Evolutionary conservation across 177 flowering plant genomes (phyloP).

Genomic region (Tripterygium wilfordii): DNA sequence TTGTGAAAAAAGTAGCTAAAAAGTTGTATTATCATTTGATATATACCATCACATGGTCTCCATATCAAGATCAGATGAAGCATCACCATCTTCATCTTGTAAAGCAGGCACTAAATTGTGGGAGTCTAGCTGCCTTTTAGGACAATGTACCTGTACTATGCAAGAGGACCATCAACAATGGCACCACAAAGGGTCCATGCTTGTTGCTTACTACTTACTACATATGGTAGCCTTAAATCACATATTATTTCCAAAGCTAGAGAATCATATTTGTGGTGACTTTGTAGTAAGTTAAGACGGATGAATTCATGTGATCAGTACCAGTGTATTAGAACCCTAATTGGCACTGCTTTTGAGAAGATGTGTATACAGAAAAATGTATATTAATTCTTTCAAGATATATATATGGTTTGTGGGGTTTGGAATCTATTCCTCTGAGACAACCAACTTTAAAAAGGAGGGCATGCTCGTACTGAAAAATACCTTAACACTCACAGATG

Average conservation of each 20-base stretch:
- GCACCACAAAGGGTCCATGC: too few relatives aligned
- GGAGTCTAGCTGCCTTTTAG: not conserved
- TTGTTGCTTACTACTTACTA: too few relatives aligned
- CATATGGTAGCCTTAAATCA: too few relatives aligned
- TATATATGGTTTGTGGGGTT: slow-evolving; percentile 9
- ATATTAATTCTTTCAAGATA: slow-evolving; percentile 1
- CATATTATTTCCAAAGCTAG: too few relatives aligned
- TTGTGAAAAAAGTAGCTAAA: not conserved
- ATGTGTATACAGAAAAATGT: not conserved
- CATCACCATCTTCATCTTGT: slow-evolving; percentile 11
- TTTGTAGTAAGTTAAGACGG: too few relatives aligned
- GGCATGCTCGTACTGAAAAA: slow-evolving; percentile 8
- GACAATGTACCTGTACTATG: not conserved
- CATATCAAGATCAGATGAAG: slow-evolving; percentile 10
- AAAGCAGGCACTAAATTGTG: not conserved
- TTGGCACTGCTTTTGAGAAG: not conserved
- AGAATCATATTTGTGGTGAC: too few relatives aligned
- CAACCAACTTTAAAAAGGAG: slow-evolving; percentile 15
- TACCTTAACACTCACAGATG: slow-evolving; percentile 8
- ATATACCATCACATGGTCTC: slow-evolving; percentile 12
- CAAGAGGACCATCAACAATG: too few relatives aligned
- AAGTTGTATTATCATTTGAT: not conserved
- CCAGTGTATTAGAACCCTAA: not conserved
- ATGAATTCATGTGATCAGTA: not conserved
- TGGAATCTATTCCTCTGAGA: slow-evolving; percentile 20